Evolutionary conservation across 2,329 filamentous ascomycete species (phyloP).

Genomic region (Cladosporium sp.): DNA sequence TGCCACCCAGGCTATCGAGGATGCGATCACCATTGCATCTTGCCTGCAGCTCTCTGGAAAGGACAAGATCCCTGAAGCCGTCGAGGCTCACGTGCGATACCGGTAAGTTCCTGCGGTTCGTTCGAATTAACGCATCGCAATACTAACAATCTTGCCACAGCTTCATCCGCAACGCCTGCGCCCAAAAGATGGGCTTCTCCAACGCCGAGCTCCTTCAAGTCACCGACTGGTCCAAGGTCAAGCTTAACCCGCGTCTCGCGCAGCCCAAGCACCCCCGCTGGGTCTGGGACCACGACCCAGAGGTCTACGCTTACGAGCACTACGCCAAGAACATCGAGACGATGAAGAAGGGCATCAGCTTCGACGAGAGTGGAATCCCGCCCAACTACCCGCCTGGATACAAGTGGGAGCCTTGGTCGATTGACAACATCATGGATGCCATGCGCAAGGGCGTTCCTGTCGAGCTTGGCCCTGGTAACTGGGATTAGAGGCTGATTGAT

Average conservation of each 20-base stretch:
- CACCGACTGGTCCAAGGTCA: slow-evolving; percentile 53
- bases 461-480: slow-evolving; percentile 39
- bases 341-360: slow-evolving; percentile 45
- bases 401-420: slow-evolving; percentile 45
- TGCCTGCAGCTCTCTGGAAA: slow-evolving; percentile 51
- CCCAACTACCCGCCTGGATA: slow-evolving; percentile 47
- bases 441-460: slow-evolving; percentile 40
- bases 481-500: slow-evolving; percentile 26
- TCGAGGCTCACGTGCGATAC: slow-evolving; percentile 46
- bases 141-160: slow-evolving; percentile 30
- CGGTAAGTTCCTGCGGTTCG: slow-evolving; percentile 34
- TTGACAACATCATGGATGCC: slow-evolving; percentile 46
- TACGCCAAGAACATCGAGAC: slow-evolving; percentile 46
- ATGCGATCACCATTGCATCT: slow-evolving; percentile 49
- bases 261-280: slow-evolving; percentile 50
- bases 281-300: slow-evolving; percentile 50
- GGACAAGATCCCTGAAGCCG: slow-evolving; percentile 40
- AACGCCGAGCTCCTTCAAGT: slow-evolving; percentile 52
- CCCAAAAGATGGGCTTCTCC: slow-evolving; percentile 52
- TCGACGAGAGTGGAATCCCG: slow-evolving; percentile 47
- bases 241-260: slow-evolving; percentile 47
- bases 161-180: slow-evolving; percentile 52
- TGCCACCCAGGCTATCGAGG: slow-evolving; percentile 49
- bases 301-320: slow-evolving; percentile 49
- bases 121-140: background rate